A percentile compares a stretch with the other conserved stretches of the same genome.
Conservation (phyloP, 306 rosid species). For the Alnus glutinosa region DNA sequence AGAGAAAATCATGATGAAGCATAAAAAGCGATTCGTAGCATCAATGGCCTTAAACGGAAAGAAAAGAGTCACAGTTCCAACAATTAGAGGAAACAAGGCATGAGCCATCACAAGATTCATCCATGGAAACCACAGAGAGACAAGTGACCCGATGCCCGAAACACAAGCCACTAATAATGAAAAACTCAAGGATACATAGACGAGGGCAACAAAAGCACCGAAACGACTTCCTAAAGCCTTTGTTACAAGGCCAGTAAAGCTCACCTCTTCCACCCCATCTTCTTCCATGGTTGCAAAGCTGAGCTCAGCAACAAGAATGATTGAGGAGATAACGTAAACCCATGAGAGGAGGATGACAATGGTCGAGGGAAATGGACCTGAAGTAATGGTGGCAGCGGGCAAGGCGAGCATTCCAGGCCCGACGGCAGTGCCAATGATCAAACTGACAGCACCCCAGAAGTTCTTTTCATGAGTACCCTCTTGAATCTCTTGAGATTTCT, state of each 20-base stretch:
- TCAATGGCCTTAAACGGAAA: slow-evolving; percentile 54
- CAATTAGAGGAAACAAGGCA: slow-evolving; percentile 42
- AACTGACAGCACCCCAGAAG: slow-evolving; percentile 62
- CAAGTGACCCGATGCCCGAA: slow-evolving; percentile 55
- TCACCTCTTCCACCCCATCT: slow-evolving; percentile 52
- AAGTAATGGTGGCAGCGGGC: slow-evolving; percentile 46
- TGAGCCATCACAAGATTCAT: slow-evolving; percentile 28
- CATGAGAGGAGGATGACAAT: slow-evolving; percentile 47
- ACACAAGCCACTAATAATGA: slow-evolving; percentile 58
- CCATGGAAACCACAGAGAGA: slow-evolving; percentile 34
- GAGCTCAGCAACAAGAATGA: slow-evolving; percentile 57
- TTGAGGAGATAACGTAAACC: slow-evolving; percentile 58
- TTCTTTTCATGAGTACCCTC: slow-evolving; percentile 28
- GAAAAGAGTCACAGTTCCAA: slow-evolving; percentile 33
- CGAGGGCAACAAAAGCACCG: slow-evolving; percentile 51
- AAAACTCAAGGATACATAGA: slow-evolving; percentile 43
- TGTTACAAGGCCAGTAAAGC: slow-evolving; percentile 53
- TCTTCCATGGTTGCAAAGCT: slow-evolving; percentile 57
- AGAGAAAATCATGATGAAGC: slow-evolving; percentile 53
- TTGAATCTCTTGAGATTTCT: slow-evolving; percentile 6
- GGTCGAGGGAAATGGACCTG: slow-evolving; percentile 61
- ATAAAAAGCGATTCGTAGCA: slow-evolving; percentile 43
- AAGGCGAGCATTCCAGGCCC: slow-evolving; percentile 63
- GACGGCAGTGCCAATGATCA: slow-evolving; percentile 52
- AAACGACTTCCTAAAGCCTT: slow-evolving; percentile 38